Evolutionary conservation across 306 rosid species (phyloP).

Genomic region (Cyamopsis tetragonoloba): DNA sequence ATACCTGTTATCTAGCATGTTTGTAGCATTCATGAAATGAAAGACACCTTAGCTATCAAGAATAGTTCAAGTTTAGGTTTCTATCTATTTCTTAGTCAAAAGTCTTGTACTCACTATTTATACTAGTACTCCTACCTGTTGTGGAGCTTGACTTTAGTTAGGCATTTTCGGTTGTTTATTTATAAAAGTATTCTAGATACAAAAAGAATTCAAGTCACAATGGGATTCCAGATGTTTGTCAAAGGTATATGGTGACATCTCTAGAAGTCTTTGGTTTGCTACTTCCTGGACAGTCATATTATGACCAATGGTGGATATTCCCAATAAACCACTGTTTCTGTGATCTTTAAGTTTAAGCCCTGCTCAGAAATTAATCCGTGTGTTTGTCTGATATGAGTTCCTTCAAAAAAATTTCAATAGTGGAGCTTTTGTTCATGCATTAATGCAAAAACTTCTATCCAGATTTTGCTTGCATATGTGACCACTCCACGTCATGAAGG

Average conservation of each 20-base stretch:
- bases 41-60: not conserved
- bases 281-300: not conserved
- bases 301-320: not conserved
- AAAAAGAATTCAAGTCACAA: not conserved
- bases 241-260: not conserved
- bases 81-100: not conserved
- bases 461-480: slow-evolving; percentile 67
- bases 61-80: not conserved
- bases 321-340: not conserved
- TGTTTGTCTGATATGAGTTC: too few relatives aligned
- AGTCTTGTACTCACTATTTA: not conserved
- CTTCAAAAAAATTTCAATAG: not conserved
- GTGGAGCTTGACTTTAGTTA: not conserved
- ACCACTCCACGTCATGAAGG: slow-evolving; percentile 61
- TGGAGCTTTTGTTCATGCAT: slow-evolving; percentile 1
- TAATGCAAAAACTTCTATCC: slow-evolving; percentile 2
- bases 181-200: not conserved
- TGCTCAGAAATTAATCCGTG: not conserved
- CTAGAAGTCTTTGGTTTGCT: not conserved
- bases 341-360: not conserved
- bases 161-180: slow-evolving; percentile 4
- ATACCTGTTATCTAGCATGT: too few relatives aligned
- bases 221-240: slow-evolving; percentile 7
- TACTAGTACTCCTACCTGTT: not conserved
- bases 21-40: not conserved